Percentiles rank a stretch among this genome's conserved stretches.
Evolutionary conservation across 176 grass and related monocot species (phyloP).

Genomic region (Avena insularis): DNA sequence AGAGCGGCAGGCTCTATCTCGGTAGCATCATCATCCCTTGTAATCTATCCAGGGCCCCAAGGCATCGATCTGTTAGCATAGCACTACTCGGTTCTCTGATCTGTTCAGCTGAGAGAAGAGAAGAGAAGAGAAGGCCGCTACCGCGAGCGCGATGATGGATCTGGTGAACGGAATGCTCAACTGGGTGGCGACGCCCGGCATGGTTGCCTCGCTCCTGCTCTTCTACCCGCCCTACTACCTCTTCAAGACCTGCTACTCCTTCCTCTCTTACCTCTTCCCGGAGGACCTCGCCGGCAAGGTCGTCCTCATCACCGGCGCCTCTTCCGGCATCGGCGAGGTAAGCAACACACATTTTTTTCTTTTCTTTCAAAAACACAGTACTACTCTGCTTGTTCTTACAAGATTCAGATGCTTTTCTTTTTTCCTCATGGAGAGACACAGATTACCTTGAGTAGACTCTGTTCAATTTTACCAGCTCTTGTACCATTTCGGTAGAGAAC

Average conservation of each 20-base stretch:
- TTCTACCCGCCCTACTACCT: constrained; percentile 73
- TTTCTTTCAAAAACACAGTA: too few species aligned
- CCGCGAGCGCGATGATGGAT: constrained; percentile 39
- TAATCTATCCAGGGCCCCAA: neutral
- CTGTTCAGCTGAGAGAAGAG: neutral
- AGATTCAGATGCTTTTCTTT: neutral
- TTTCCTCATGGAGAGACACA: neutral
- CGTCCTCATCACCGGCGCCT: constrained; percentile 85
- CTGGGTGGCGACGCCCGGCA: constrained; percentile 50
- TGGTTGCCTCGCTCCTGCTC: constrained; percentile 56
- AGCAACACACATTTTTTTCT: neutral
- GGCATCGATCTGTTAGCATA: neutral
- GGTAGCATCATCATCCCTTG: neutral
- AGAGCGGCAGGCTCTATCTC: neutral
- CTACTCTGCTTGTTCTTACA: neutral
- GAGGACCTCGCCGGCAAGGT: constrained; percentile 77
- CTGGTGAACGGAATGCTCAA: constrained; percentile 51
- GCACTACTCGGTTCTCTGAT: neutral
- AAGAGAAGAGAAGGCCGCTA: too few species aligned
- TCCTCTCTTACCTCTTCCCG: constrained; percentile 67
- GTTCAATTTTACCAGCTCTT: too few species aligned
- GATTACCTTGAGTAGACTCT: too few species aligned
- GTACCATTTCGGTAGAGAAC: too few species aligned
- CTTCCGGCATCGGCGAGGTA: constrained; percentile 88
- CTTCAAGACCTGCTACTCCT: constrained; percentile 59